Evolutionary conservation across 2,329 filamentous ascomycete species (phyloP).

Genomic region (Penicillium sp.): DNA sequence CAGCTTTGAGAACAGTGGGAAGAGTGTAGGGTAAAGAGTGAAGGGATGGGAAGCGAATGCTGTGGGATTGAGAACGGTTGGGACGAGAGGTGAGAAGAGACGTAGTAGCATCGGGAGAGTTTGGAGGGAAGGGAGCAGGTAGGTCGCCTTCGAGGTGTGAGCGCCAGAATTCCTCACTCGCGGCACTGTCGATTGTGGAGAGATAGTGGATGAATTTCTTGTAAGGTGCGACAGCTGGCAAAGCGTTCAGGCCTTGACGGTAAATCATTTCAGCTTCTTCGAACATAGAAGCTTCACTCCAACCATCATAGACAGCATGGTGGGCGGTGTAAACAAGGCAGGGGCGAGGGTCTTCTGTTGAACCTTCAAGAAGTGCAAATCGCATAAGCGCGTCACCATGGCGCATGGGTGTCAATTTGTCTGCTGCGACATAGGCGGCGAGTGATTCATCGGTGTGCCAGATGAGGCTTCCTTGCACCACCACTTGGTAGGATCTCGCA

Average conservation of each 20-base stretch:
- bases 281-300: slow-evolving; percentile 1
- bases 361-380: not conserved
- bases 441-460: not conserved
- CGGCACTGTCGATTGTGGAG: not conserved
- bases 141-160: not conserved
- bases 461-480: not conserved
- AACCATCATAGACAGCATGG: slow-evolving; percentile 5
- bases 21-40: not conserved
- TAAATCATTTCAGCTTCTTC: not conserved
- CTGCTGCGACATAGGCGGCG: not conserved
- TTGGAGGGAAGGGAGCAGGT: not conserved
- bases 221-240: not conserved
- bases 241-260: not conserved
- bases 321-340: slow-evolving; percentile 2
- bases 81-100: not conserved
- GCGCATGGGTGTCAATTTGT: not conserved
- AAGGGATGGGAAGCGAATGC: not conserved
- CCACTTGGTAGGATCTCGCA: not conserved
- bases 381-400: slow-evolving; percentile 1
- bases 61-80: not conserved
- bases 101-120: not conserved
- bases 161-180: slow-evolving; percentile 1
- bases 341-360: not conserved
- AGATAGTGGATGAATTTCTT: slow-evolving; percentile 2
- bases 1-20: slow-evolving; percentile 1